Evolutionary conservation across 495 filamentous ascomycete genomes (phyloP), one percentile per base, ranked within the genome.

Genomic region (Halenospora varia): DNA sequence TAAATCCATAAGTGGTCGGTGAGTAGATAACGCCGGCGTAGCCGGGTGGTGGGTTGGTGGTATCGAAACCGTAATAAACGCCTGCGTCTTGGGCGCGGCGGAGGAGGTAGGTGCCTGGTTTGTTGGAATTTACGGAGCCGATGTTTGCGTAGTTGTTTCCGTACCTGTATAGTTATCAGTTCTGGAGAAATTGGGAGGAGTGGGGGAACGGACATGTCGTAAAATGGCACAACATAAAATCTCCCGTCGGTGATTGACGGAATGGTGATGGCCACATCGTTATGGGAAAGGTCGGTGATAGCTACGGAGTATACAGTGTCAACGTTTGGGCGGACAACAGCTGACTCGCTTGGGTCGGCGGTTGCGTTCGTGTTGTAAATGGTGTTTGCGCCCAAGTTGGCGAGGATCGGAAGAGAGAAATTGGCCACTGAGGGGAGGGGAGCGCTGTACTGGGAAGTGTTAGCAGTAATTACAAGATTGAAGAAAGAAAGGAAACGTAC

Each of bases 1-100:
- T 60, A 45, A 35, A 60, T 18, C 56, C 57, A 8, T 55, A 29
- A 15, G 61, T 60, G n/a, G 56, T 63, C 10, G 56, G 61, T 18
- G 24, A 60, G 29, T 55, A 50, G 15, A 63, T 57, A 20, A 52
- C 48, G 4, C 61, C 56, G 3, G 23, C 26, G 29, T 61, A 63
- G 6, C 29, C 51, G 17, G 19, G 8, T 53, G 19, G 40, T 6
- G 19, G 3, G 10, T 15, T 35, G 4, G 29, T 35, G 29, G 13
- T 4, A 6, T 35, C 6, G 6, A 35, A 13, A 4, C 29, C 29
- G 13, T 4, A 13, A 4, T 35, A 13, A 13, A 35, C 29, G 11
- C 48, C 24, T 10, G 17, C 42, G 15, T 10, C 23, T 13, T 19
- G 9, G 15, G 20, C 22, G 4, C 13, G 17, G 10, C 41, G n/a